Evolutionary conservation across 2,329 filamentous ascomycete species (phyloP).

Genomic region (Onygenales sp.): DNA sequence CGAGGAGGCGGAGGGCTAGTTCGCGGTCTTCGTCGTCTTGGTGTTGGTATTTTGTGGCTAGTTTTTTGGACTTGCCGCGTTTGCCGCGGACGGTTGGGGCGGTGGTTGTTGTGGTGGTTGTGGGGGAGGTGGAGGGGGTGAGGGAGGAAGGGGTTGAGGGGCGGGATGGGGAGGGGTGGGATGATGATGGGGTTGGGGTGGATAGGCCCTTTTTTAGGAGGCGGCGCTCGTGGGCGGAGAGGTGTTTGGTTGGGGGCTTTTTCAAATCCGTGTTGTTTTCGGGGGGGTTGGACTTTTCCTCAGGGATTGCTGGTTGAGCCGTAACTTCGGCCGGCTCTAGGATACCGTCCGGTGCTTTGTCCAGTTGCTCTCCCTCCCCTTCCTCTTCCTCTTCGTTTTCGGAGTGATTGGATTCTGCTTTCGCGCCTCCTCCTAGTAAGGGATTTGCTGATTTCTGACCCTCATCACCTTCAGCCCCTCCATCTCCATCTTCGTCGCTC

Average conservation of each 20-base stretch:
- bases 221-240: conserved; percentile 37
- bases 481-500: conserved; percentile 29
- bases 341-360: conserved; percentile 15
- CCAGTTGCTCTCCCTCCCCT: conserved; percentile 14
- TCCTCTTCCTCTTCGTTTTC: conserved; percentile 7
- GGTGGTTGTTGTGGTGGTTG: conserved; percentile 12
- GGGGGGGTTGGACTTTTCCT: conserved; percentile 4
- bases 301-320: conserved; percentile 11
- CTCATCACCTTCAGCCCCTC: conserved; percentile 25
- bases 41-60: conserved; percentile 78
- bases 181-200: conserved; percentile 10
- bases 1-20: conserved; percentile 78
- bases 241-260: conserved; percentile 18
- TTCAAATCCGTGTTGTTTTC: conserved; percentile 6
- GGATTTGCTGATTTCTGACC: conserved; percentile 5
- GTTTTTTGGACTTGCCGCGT: conserved; percentile 74
- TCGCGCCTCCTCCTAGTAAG: background rate
- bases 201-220: conserved; percentile 22
- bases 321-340: conserved; percentile 22
- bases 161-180: conserved; percentile 11
- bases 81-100: conserved; percentile 54
- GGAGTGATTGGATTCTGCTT: background rate
- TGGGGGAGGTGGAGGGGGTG: conserved; percentile 10
- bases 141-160: conserved; percentile 11
- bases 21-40: conserved; percentile 91